phyloP scores from a whole-genome alignment of 2,329 filamentous ascomycete species.

The Arthroderma sp. region DNA sequence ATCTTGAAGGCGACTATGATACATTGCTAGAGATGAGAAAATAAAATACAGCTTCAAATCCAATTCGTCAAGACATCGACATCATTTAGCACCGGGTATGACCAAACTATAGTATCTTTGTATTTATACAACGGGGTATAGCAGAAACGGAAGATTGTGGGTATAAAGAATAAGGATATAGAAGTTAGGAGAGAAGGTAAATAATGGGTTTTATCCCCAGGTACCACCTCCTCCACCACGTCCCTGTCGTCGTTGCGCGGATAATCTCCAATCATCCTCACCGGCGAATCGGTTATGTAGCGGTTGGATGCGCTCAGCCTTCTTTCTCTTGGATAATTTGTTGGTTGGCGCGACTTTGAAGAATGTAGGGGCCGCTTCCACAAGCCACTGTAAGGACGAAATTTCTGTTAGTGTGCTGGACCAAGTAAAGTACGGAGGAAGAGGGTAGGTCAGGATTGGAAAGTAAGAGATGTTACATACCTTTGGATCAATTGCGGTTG shows the following conservation, averaged over 20 bases:
- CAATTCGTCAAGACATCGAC: too few species aligned
- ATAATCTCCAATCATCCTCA: constrained; percentile 91
- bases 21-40: too few species aligned
- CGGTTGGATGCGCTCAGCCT: constrained; percentile 87
- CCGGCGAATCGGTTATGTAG: constrained; percentile 84
- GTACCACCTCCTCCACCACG: constrained; percentile 81
- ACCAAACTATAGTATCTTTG: too few species aligned
- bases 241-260: constrained; percentile 72
- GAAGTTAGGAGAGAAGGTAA: not conserved
- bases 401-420: constrained; percentile 4
- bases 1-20: too few species aligned
- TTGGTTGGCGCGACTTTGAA: constrained; percentile 94
- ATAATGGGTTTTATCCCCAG: constrained; percentile 47
- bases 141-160: too few species aligned
- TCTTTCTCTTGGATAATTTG: constrained; percentile 75
- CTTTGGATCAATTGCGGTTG: constrained; percentile 86
- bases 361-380: constrained; percentile 95
- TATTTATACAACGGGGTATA: too few species aligned
- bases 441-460: not conserved
- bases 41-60: too few species aligned
- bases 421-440: too few species aligned
- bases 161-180: too few species aligned
- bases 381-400: constrained; percentile 44
- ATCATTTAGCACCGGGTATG: too few species aligned
- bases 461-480: constrained; percentile 16